Conservation (phyloP, 495 filamentous ascomycete genomes). For the Tuber aestivum region DNA sequence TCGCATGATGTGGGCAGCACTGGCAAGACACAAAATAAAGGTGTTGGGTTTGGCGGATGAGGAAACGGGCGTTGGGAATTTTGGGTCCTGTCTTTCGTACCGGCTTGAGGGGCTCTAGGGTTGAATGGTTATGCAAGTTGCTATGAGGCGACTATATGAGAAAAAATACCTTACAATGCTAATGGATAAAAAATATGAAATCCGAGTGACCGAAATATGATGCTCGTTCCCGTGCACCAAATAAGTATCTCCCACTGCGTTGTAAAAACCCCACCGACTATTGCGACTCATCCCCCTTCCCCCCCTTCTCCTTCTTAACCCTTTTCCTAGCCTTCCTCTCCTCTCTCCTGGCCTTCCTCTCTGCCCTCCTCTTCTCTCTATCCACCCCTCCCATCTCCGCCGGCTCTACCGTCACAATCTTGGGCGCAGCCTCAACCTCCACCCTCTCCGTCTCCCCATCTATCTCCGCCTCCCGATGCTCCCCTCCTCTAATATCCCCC, state of each 20-base stretch:
- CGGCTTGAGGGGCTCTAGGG: neutral
- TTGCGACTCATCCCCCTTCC: neutral
- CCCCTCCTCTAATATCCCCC: neutral
- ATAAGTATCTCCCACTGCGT: neutral
- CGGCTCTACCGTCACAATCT: neutral
- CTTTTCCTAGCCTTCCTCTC: neutral
- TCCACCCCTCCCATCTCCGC: neutral
- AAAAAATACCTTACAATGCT: neutral
- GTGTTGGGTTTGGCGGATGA: neutral
- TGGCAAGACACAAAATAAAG: neutral
- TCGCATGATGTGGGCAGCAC: too few species aligned
- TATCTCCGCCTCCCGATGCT: neutral
- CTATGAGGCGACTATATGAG: neutral
- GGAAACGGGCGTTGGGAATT: neutral
- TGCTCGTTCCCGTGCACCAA: neutral
- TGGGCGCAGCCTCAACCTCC: neutral
- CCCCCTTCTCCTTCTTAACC: neutral
- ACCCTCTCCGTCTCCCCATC: neutral
- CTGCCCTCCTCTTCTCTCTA: neutral
- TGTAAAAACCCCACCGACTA: neutral
- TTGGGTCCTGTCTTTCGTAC: neutral
- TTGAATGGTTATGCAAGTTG: neutral
- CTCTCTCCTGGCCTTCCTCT: neutral
- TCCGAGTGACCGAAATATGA: neutral
- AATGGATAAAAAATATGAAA: neutral